Evolutionary conservation across 2,329 filamentous ascomycete species (phyloP).

Genomic region (Fusarium nelsonii): DNA sequence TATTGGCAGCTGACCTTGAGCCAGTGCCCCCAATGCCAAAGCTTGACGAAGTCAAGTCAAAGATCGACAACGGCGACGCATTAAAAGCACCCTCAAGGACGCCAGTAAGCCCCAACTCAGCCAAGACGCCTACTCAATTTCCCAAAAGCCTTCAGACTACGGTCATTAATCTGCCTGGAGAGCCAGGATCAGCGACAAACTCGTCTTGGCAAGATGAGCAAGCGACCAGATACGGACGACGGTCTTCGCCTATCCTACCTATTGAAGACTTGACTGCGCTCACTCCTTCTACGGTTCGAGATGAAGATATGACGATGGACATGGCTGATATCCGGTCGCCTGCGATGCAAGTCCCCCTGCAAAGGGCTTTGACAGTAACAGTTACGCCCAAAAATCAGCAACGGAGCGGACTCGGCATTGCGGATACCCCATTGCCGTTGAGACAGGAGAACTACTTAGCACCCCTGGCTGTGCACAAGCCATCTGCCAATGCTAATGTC

Average conservation of each 20-base stretch:
- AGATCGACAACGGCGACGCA: conserved; percentile 10
- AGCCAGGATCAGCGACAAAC: conserved; percentile 12
- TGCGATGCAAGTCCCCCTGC: conserved; percentile 59
- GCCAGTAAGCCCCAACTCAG: conserved; percentile 15
- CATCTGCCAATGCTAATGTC: conserved; percentile 30
- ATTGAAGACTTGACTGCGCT: conserved; percentile 48
- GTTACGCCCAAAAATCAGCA: conserved; percentile 33
- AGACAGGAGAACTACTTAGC: conserved; percentile 52
- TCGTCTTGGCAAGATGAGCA: conserved; percentile 16
- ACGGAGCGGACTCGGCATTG: conserved; percentile 35
- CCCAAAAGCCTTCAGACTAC: conserved; percentile 7
- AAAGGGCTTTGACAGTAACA: conserved; percentile 56
- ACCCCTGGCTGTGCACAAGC: conserved; percentile 61
- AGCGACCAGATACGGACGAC: conserved; percentile 48
- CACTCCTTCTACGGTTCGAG: conserved; percentile 53
- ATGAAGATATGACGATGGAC: conserved; percentile 59
- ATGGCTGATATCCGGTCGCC: conserved; percentile 65
- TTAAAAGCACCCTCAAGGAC: background rate
- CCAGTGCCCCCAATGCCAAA: conserved; percentile 12
- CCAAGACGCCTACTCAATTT: conserved; percentile 20
- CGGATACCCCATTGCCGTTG: conserved; percentile 26
- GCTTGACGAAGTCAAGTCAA: conserved; percentile 6
- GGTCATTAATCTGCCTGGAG: conserved; percentile 7
- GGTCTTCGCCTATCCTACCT: conserved; percentile 65
- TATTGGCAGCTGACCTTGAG: conserved; percentile 23